Percentiles rank a stretch among this genome's conserved stretches.
Conservation (phyloP, 352 stramenopile species). For the Globisporangium emineosum region DNA sequence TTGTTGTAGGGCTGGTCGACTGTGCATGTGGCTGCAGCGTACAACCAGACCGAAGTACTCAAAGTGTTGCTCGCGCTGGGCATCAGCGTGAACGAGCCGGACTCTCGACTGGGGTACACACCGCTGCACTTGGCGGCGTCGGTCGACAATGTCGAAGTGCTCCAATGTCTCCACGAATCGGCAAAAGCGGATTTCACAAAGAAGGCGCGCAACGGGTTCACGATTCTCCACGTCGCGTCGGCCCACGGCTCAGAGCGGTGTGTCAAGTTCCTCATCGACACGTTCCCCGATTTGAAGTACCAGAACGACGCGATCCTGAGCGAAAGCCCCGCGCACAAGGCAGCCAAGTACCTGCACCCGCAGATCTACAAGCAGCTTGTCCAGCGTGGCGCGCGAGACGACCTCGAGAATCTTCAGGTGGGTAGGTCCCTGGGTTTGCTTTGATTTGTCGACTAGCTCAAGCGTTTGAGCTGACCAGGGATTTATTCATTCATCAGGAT, state of each 20-base stretch:
- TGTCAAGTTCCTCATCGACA: conserved; percentile 37
- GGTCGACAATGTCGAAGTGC: conserved; percentile 51
- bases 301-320: conserved; percentile 35
- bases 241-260: conserved; percentile 43
- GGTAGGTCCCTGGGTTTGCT: background rate
- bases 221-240: conserved; percentile 53
- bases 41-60: conserved; percentile 49
- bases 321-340: conserved; percentile 61
- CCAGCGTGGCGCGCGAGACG: conserved; percentile 28
- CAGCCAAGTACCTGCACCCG: conserved; percentile 45
- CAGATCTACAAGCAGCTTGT: conserved; percentile 41
- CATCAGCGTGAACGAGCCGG: conserved; percentile 40
- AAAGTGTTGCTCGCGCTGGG: conserved; percentile 40
- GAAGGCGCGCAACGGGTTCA: conserved; percentile 48
- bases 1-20: conserved; percentile 46
- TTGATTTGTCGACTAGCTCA: background rate
- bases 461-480: no score
- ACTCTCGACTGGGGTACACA: conserved; percentile 52
- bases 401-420: conserved; percentile 64
- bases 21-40: conserved; percentile 52
- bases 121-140: conserved; percentile 54
- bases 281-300: conserved; percentile 38
- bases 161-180: conserved; percentile 35
- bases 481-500: no score
- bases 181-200: conserved; percentile 48